Conservation (phyloP, 2,329 filamentous ascomycete species). For the Alternaria sp. region DNA sequence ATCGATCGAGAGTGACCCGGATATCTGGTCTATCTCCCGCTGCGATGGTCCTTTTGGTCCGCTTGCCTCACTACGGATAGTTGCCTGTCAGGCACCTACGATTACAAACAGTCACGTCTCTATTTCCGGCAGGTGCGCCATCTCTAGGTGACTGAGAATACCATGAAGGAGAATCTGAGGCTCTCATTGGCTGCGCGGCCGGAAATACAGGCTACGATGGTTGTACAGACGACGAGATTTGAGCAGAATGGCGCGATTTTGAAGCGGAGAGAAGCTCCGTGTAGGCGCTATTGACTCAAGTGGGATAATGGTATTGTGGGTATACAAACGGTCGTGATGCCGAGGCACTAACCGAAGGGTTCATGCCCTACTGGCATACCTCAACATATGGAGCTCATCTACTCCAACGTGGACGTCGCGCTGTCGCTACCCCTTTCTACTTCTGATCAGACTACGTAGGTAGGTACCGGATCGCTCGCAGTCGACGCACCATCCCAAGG, state of each 20-base stretch:
- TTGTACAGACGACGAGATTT: not conserved
- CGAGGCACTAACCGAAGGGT: not conserved
- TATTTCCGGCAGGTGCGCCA: not conserved
- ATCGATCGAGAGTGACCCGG: not conserved
- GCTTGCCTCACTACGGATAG: not conserved
- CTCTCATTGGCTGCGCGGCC: not conserved
- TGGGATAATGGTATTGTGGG: not conserved
- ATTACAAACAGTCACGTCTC: not conserved
- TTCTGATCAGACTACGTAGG: not conserved
- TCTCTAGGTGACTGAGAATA: not conserved
- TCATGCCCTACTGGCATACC: not conserved
- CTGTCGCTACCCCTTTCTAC: not conserved
- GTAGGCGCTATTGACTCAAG: not conserved
- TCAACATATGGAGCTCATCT: not conserved
- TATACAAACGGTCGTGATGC: not conserved
- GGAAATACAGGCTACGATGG: not conserved
- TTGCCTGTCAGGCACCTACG: not conserved
- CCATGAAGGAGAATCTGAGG: not conserved
- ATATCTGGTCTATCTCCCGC: not conserved
- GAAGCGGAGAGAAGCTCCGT: not conserved
- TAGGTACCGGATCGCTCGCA: not conserved
- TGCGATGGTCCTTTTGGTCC: not conserved
- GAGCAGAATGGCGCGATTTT: not conserved
- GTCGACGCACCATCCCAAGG: not conserved
- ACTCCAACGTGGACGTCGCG: not conserved